A percentile compares a stretch with the other conserved stretches of the same genome.
phyloP scores from a whole-genome alignment of 352 stramenopile species.

The Globisporangium radiosum region DNA sequence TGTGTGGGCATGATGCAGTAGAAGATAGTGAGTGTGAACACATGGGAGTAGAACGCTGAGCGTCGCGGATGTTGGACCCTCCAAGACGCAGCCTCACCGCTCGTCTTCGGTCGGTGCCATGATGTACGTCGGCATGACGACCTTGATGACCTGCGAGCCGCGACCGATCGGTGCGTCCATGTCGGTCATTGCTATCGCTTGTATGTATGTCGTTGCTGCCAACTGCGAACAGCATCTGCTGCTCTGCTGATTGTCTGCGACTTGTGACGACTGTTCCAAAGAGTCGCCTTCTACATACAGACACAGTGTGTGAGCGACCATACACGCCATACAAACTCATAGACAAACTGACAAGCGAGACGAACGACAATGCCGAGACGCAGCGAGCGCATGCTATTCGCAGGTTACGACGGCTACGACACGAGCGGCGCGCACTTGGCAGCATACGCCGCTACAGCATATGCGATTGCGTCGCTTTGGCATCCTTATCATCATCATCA shows the following conservation, averaged over 20 bases:
- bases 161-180: slow-evolving; percentile 27
- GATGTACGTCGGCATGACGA: slow-evolving; percentile 80
- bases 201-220: neutral
- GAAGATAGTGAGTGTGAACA: too few species aligned
- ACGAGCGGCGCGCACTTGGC: neutral
- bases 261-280: neutral
- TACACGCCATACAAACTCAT: neutral
- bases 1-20: neutral
- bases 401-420: neutral
- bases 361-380: neutral
- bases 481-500: neutral
- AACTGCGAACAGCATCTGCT: too few species aligned
- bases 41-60: too few species aligned
- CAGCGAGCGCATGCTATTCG: slow-evolving; percentile 3
- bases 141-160: slow-evolving; percentile 65
- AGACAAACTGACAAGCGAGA: neutral
- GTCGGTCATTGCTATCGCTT: slow-evolving; percentile 36
- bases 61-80: too few species aligned
- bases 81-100: slow-evolving; percentile 22
- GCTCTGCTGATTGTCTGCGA: neutral
- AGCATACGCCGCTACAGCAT: neutral
- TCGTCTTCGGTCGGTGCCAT: slow-evolving; percentile 79
- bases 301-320: neutral
- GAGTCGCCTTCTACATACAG: neutral
- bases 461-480: neutral